Percentiles rank a stretch among this genome's conserved stretches.
Evolutionary conservation across 306 rosid genomes (phyloP).

Genomic region (Leucaena leucocephala): DNA sequence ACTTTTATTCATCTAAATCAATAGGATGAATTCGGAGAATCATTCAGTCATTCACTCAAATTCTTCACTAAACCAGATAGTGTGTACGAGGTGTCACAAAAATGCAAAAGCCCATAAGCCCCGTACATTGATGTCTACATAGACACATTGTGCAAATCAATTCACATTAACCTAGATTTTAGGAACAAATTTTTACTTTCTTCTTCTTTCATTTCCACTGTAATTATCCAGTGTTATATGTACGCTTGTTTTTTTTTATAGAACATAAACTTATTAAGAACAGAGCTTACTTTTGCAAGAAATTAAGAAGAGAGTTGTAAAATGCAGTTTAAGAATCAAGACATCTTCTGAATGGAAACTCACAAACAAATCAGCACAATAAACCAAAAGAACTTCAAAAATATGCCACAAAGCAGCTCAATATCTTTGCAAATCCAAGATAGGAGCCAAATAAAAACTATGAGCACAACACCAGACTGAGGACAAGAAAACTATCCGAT

Average conservation of each 20-base stretch:
- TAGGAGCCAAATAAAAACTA: background rate
- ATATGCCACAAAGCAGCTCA: background rate
- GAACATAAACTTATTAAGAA: background rate
- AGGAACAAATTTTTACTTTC: background rate
- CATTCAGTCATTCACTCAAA: background rate
- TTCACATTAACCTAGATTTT: background rate
- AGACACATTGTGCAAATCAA: background rate
- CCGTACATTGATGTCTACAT: background rate
- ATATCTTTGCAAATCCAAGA: background rate
- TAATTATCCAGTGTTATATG: background rate
- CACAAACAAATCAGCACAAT: background rate
- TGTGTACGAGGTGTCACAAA: background rate
- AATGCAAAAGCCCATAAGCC: background rate
- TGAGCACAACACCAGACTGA: background rate
- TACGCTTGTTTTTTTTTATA: background rate
- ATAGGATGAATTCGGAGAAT: background rate
- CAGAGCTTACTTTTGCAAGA: too few relatives aligned
- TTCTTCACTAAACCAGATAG: background rate
- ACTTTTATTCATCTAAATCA: background rate
- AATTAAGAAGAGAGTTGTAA: background rate
- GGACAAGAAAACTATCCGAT: background rate
- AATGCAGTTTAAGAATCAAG: background rate
- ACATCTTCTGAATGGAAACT: slow-evolving; percentile 2
- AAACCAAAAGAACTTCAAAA: background rate
- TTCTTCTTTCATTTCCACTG: background rate